Evolutionary conservation across 2,329 filamentous ascomycete genomes (phyloP), one percentile per base, ranked within the genome.

Genomic region (Colletotrichum scovillei): DNA sequence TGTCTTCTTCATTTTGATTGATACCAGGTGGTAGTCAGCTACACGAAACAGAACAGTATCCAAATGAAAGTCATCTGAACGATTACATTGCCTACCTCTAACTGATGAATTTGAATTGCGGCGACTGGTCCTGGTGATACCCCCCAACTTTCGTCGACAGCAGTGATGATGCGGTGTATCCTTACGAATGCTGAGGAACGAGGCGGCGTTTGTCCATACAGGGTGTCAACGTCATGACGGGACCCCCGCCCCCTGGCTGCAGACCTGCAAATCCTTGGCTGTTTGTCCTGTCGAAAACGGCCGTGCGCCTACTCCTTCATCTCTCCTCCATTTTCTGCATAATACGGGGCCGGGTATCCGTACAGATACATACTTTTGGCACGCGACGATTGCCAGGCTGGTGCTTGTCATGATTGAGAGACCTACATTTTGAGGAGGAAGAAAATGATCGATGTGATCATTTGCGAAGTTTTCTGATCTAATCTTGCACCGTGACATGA

Each of bases 21-120:
- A 71, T 69, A 73, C 73, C 70, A 73, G 9, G 38, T 60, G 57
- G 72, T 63, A 72, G 66, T 38, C 38, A 58, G 49, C 26, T 19
- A 68, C 69, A 32, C 30, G 22, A 22, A 30, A 55, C 22, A 68
- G 46, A 53, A 22, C 63, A 42, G 38, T 42, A 32, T n/a, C 46
- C 24, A 59, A 69, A 59, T 60, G 32, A 59, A 55, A 59, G 30
- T 62, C 22, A 69, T 55, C 2, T 16, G 24, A 24, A 66, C 28
- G 49, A 64, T 5, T 24, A 22, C 24, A 26, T 30, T 32, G 38
- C 28, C 42, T 32, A 5, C 16, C 0, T 5, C 1, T 32, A 5
- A 22, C 0, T 8, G 4, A 22, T 16, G 24, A n/a, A 19, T 30
- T 4, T 14, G 3, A 7, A 24, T 16, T 24, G 42, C 35, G 32